Percentiles rank a stretch among this genome's conserved stretches.
Conservation (phyloP, 1,139 yeast genomes). For the Candida anutae region DNA sequence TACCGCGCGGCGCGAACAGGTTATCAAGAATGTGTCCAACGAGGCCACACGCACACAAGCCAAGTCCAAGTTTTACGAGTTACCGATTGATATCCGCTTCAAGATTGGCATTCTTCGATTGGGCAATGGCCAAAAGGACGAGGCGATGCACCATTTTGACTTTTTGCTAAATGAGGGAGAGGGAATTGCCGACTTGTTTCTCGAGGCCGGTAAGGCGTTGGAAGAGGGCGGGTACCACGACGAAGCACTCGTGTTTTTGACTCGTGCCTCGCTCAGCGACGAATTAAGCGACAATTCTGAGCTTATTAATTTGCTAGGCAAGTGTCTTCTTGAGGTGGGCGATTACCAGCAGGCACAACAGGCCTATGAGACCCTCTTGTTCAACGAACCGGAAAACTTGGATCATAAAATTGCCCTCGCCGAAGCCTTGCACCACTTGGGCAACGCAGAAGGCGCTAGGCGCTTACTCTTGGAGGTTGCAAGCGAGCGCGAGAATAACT, state of each 20-base stretch:
- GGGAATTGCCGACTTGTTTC: slow-evolving; percentile 64
- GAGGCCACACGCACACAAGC: slow-evolving; percentile 16
- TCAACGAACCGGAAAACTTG: slow-evolving; percentile 53
- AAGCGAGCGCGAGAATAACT: slow-evolving; percentile 7
- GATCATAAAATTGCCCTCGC: slow-evolving; percentile 75
- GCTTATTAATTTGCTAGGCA: slow-evolving; percentile 58
- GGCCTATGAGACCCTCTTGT: slow-evolving; percentile 52
- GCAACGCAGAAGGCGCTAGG: slow-evolving; percentile 57
- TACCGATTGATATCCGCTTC: slow-evolving; percentile 83
- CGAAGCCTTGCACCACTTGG: slow-evolving; percentile 70
- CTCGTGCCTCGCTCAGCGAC: slow-evolving; percentile 44
- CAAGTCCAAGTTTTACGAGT: slow-evolving; percentile 26
- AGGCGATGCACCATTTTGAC: slow-evolving; percentile 66
- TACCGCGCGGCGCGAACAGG: slow-evolving; percentile 44
- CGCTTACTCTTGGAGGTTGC: slow-evolving; percentile 48
- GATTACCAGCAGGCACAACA: slow-evolving; percentile 63
- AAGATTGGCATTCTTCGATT: slow-evolving; percentile 72
- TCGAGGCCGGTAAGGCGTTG: slow-evolving; percentile 69
- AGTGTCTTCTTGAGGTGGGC: slow-evolving; percentile 68
- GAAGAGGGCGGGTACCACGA: slow-evolving; percentile 61
- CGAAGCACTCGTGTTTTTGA: slow-evolving; percentile 64
- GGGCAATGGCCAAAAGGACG: slow-evolving; percentile 54
- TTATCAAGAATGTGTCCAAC: slow-evolving; percentile 10
- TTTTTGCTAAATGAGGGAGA: slow-evolving; percentile 47
- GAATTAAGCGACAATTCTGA: slow-evolving; percentile 40